A percentile compares a stretch with the other conserved stretches of the same genome.
Evolutionary conservation across 2,329 filamentous ascomycete genomes (phyloP).

Genomic region (Fusarium sp.): DNA sequence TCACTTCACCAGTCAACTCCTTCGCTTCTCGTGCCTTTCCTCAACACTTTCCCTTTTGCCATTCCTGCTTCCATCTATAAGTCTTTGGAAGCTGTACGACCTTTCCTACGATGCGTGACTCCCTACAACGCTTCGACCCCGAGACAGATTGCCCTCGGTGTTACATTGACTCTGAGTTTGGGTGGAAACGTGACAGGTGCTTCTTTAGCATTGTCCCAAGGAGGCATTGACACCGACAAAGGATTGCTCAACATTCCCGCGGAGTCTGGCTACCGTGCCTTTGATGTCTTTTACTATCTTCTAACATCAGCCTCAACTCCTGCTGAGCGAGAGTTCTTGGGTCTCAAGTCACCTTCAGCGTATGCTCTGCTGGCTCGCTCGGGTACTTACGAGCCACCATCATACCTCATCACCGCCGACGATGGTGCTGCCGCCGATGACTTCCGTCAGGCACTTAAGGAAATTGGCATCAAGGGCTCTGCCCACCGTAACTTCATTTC

Average conservation of each 20-base stretch:
- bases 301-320: slow-evolving; percentile 91
- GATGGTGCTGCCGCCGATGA: slow-evolving; percentile 95
- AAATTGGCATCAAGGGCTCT: slow-evolving; percentile 93
- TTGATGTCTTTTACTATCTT: slow-evolving; percentile 98
- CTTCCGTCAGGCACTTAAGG: slow-evolving; percentile 87
- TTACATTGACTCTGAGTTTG: slow-evolving; percentile 86
- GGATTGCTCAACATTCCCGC: slow-evolving; percentile 86
- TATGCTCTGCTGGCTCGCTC: slow-evolving; percentile 88
- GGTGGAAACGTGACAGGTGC: slow-evolving; percentile 84
- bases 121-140: slow-evolving; percentile 89
- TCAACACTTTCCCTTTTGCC: slow-evolving; percentile 83
- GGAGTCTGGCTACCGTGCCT: slow-evolving; percentile 88
- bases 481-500: slow-evolving; percentile 87
- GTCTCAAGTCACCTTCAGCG: slow-evolving; percentile 80
- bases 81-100: slow-evolving; percentile 84
- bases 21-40: slow-evolving; percentile 85
- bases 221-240: slow-evolving; percentile 86
- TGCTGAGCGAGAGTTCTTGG: slow-evolving; percentile 89
- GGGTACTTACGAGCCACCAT: slow-evolving; percentile 86
- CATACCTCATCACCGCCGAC: slow-evolving; percentile 92
- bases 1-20: slow-evolving; percentile 92
- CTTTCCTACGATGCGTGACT: slow-evolving; percentile 90
- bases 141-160: slow-evolving; percentile 84
- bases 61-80: slow-evolving; percentile 83
- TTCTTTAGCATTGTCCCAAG: slow-evolving; percentile 83